Percentiles rank a stretch among this genome's conserved stretches.
Evolutionary conservation across 1,139 yeast genomes (phyloP).

Genomic region (Groenewaldozyma auringiensis): DNA sequence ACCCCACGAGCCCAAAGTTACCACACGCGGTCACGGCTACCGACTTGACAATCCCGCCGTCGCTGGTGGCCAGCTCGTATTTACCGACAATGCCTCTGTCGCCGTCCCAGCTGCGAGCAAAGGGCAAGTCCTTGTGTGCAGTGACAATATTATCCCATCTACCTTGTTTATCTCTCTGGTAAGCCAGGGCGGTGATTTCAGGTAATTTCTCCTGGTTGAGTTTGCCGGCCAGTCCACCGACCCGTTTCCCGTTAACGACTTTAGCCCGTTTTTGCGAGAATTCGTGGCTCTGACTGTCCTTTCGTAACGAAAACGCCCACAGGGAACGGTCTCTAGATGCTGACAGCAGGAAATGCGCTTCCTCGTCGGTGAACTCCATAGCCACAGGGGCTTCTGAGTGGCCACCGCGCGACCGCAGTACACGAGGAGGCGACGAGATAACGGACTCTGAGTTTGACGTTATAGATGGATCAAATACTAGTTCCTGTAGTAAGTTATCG

Average conservation of each 20-base stretch:
- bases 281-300: constrained; percentile 95
- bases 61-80: constrained; percentile 61
- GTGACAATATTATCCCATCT: constrained; percentile 97
- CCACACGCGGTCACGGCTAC: constrained; percentile 89
- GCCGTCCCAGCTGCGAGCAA: constrained; percentile 93
- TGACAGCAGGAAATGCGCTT: constrained; percentile 76
- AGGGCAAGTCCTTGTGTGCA: constrained; percentile 74
- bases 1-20: constrained; percentile 90
- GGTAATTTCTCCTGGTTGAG: constrained; percentile 42
- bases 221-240: constrained; percentile 44
- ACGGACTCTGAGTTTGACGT: constrained; percentile 44
- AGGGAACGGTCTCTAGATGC: constrained; percentile 82
- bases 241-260: constrained; percentile 46
- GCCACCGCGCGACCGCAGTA: constrained; percentile 90
- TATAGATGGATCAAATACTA: constrained; percentile 85
- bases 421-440: constrained; percentile 83
- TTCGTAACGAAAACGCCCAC: constrained; percentile 88
- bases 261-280: constrained; percentile 57
- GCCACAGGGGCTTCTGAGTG: constrained; percentile 86
- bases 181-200: constrained; percentile 65
- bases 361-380: constrained; percentile 69
- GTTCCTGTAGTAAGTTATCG: constrained; percentile 83
- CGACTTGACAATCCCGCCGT: constrained; percentile 71
- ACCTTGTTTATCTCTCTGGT: constrained; percentile 70
- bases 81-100: constrained; percentile 74